Conservation (phyloP, 345 rosid species). For the Lumnitzera littorea region DNA sequence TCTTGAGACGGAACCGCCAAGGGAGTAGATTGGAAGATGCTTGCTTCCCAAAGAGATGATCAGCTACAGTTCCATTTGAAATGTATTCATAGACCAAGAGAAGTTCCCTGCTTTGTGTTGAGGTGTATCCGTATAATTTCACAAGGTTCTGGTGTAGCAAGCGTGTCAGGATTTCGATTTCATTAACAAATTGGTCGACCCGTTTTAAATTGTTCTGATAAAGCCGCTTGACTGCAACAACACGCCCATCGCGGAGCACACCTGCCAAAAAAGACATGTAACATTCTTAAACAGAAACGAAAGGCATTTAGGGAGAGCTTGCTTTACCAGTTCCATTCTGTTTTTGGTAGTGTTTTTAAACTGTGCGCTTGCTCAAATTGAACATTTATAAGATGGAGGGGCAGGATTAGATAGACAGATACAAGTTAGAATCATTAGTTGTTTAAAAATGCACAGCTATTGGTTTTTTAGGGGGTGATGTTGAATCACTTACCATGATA, state of each 20-base stretch:
- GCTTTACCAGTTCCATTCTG: not conserved
- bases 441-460: too few species aligned
- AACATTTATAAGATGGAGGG: too few species aligned
- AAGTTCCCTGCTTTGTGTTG: slow-evolving; percentile 20
- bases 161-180: slow-evolving; percentile 20
- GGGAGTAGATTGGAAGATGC: slow-evolving; percentile 8
- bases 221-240: slow-evolving; percentile 27
- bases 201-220: slow-evolving; percentile 22
- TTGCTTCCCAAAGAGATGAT: slow-evolving; percentile 12
- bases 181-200: slow-evolving; percentile 28
- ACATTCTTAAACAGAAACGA: not conserved
- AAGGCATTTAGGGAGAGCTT: not conserved
- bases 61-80: slow-evolving; percentile 20
- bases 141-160: slow-evolving; percentile 24
- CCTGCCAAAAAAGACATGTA: slow-evolving; percentile 7
- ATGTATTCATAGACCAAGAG: slow-evolving; percentile 23
- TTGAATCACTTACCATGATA: slow-evolving; percentile 16
- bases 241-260: slow-evolving; percentile 22
- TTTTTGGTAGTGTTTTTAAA: too few species aligned
- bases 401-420: too few species aligned
- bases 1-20: slow-evolving; percentile 16
- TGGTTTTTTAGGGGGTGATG: too few species aligned
- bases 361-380: too few species aligned
- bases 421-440: too few species aligned
- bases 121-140: slow-evolving; percentile 28